Percentiles rank a stretch among this genome's conserved stretches.
These are phyloP conservation scores for Antitrichia curtipendula DNA, from an alignment of 225 moss, liverwort and hornwort species.

Conservation along the genomic window DNA sequence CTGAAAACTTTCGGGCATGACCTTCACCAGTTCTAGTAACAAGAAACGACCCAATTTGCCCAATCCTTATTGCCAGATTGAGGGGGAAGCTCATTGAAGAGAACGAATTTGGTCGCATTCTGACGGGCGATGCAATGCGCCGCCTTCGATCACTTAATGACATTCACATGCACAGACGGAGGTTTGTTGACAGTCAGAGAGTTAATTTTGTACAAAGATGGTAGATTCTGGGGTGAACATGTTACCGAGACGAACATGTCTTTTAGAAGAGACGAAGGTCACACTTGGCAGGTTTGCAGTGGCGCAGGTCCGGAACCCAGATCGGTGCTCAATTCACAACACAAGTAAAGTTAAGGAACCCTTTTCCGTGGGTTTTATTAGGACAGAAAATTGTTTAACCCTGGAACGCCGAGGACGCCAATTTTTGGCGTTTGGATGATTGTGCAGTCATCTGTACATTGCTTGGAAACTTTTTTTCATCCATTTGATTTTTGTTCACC, in stretches of 20 bases:
- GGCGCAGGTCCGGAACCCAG: not conserved
- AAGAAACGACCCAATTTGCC: not conserved
- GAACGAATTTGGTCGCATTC: not conserved
- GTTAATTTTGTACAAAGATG: not conserved
- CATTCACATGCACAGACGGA: not conserved
- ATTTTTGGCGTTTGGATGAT: too few relatives aligned
- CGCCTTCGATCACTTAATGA: conserved; percentile 1
- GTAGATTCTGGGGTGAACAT: not conserved
- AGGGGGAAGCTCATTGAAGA: not conserved
- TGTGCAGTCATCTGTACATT: too few relatives aligned
- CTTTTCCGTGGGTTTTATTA: not conserved
- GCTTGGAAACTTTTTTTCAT: too few relatives aligned
- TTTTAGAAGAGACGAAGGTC: not conserved
- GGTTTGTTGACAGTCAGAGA: not conserved
- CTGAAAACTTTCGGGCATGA: not conserved
- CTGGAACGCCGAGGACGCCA: too few relatives aligned
- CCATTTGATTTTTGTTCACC: too few relatives aligned
- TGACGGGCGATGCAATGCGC: not conserved
- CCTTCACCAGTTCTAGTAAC: too few relatives aligned
- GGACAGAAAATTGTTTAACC: too few relatives aligned
- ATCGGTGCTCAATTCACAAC: too few relatives aligned
- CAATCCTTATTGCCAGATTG: not conserved
- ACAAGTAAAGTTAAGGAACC: not conserved
- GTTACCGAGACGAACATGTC: rapidly evolving
- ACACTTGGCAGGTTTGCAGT: not conserved